These are phyloP conservation scores for Emergomyces pasteurianus DNA, from an alignment of 2,329 filamentous ascomycete genomes.

Conservation along the genomic window DNA sequence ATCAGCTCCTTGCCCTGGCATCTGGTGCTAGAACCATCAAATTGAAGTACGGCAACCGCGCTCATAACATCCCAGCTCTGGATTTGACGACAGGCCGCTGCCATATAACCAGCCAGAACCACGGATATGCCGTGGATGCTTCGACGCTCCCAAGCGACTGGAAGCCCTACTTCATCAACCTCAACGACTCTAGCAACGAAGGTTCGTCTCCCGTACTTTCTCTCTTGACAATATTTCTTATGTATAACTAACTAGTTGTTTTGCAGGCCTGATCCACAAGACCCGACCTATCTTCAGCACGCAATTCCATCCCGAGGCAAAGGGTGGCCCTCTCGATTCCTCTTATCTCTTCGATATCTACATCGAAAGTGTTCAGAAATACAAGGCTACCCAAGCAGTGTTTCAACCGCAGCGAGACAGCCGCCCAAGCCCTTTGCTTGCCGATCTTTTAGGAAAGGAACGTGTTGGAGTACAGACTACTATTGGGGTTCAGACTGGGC, in stretches of 20 bases:
- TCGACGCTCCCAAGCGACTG: conserved; percentile 72
- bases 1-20: conserved; percentile 87
- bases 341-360: conserved; percentile 96
- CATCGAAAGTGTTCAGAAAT: conserved; percentile 74
- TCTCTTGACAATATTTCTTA: background rate
- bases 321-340: conserved; percentile 91
- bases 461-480: conserved; percentile 77
- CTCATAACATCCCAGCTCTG: conserved; percentile 93
- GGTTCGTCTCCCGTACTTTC: conserved; percentile 34
- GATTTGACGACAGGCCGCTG: conserved; percentile 93
- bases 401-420: conserved; percentile 66
- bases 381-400: conserved; percentile 70
- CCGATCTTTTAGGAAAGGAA: conserved; percentile 87
- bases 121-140: conserved; percentile 89
- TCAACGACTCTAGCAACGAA: conserved; percentile 96
- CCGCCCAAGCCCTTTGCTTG: conserved; percentile 73
- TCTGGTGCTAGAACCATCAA: conserved; percentile 84
- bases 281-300: conserved; percentile 94
- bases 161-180: conserved; percentile 97
- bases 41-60: conserved; percentile 98
- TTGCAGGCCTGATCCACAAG: conserved; percentile 73
- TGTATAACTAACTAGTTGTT: background rate
- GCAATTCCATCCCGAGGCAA: conserved; percentile 97
- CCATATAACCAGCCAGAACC: conserved; percentile 98
- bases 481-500: conserved; percentile 37